phyloP scores from a whole-genome alignment of 2,329 filamentous ascomycete genomes.

The Beauveria sp. region DNA sequence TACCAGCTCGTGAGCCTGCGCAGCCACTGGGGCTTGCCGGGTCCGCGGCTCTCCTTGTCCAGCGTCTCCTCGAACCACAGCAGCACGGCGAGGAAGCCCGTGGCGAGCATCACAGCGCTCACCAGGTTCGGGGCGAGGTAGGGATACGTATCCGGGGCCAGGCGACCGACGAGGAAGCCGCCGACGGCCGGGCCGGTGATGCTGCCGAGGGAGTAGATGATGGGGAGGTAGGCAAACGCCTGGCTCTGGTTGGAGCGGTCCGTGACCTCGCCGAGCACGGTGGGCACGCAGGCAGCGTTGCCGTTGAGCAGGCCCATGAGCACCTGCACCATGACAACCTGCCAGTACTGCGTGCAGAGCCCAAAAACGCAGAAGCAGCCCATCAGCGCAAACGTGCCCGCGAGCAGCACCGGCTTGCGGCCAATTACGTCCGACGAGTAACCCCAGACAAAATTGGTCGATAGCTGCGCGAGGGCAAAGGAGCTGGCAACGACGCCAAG shows the following conservation, averaged over 20 bases:
- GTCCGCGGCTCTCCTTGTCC: constrained; percentile 23
- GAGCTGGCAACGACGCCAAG: constrained; percentile 84
- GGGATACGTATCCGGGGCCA: constrained; percentile 58
- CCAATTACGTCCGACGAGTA: constrained; percentile 58
- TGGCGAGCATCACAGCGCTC: constrained; percentile 60
- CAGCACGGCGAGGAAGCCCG: constrained; percentile 67
- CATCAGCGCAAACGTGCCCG: constrained; percentile 76
- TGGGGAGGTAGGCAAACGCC: constrained; percentile 88
- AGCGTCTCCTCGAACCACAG: constrained; percentile 79
- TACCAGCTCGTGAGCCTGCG: constrained; percentile 23
- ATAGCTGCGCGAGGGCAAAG: constrained; percentile 87
- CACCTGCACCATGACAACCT: constrained; percentile 77
- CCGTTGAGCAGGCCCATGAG: constrained; percentile 92
- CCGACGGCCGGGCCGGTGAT: constrained; percentile 92
- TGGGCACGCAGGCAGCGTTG: constrained; percentile 89
- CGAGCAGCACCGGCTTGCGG: constrained; percentile 65
- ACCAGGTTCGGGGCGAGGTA: constrained; percentile 81
- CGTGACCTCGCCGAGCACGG: constrained; percentile 89
- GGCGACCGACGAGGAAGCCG: constrained; percentile 65
- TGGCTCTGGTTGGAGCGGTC: constrained; percentile 89
- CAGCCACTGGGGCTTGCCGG: constrained; percentile 27
- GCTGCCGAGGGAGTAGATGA: constrained; percentile 90
- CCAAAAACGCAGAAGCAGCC: constrained; percentile 80
- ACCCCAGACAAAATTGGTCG: constrained; percentile 68
- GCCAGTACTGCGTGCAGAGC: constrained; percentile 74